phyloP scores from a whole-genome alignment of 495 filamentous ascomycete genomes.

The Extremus antarcticus region DNA sequence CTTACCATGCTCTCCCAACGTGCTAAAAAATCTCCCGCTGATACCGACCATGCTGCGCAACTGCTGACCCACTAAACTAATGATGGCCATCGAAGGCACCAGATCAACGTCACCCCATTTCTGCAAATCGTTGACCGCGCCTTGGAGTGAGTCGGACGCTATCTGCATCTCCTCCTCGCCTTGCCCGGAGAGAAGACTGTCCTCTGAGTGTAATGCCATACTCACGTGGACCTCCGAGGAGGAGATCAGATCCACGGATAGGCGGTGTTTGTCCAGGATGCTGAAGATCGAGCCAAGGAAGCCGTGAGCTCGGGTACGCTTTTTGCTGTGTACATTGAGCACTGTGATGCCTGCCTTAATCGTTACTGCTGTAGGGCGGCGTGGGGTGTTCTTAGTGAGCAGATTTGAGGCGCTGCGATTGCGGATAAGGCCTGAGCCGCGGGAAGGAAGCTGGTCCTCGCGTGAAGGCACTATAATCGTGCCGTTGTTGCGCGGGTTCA shows the following conservation, averaged over 20 bases:
- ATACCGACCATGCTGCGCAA: conserved; percentile 94
- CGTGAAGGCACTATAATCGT: conserved; percentile 63
- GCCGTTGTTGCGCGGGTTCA: conserved; percentile 77
- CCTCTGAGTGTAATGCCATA: conserved; percentile 71
- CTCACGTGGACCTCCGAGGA: conserved; percentile 92
- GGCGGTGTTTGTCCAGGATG: conserved; percentile 64
- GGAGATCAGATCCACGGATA: conserved; percentile 88
- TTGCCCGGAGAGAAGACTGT: conserved; percentile 37
- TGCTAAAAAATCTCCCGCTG: conserved; percentile 57
- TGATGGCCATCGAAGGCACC: conserved; percentile 76
- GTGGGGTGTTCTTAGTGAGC: conserved; percentile 15
- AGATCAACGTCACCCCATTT: conserved; percentile 78
- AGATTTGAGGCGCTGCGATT: conserved; percentile 24
- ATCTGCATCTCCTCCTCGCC: conserved; percentile 50
- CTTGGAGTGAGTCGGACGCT: conserved; percentile 25
- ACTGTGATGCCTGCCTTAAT: conserved; percentile 89
- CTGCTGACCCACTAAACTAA: conserved; percentile 82
- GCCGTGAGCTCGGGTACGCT: conserved; percentile 73
- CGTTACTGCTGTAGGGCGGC: conserved; percentile 76
- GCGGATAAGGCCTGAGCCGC: conserved; percentile 31
- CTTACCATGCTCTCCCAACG: conserved; percentile 72
- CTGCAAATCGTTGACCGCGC: conserved; percentile 47
- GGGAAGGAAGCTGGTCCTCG: conserved; percentile 37
- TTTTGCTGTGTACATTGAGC: conserved; percentile 91
- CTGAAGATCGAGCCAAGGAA: conserved; percentile 87